phyloP scores from a whole-genome alignment of 148 eudicot genomes.

The Heliosperma pusillum region DNA sequence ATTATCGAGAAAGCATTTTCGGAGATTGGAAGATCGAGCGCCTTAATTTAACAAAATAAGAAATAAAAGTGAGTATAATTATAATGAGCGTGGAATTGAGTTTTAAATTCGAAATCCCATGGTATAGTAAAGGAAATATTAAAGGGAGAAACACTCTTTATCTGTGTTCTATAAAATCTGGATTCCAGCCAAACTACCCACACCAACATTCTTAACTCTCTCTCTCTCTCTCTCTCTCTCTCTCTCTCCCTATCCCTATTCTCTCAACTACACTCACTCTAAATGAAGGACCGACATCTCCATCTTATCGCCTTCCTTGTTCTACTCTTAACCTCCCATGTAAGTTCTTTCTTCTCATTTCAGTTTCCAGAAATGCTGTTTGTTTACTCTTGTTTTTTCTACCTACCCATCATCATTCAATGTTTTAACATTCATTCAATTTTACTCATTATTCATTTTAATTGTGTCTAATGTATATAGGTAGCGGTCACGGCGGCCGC shows the following conservation, averaged over 20 bases:
- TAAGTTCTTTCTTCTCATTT: slow-evolving; percentile 26
- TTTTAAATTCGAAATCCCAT: background rate
- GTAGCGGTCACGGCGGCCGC: background rate
- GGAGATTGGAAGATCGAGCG: no score
- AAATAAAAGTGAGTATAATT: no score
- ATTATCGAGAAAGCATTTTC: no score
- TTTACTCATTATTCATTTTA: background rate
- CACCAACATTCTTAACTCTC: slow-evolving; percentile 40
- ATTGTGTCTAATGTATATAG: background rate
- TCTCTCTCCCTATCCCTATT: background rate
- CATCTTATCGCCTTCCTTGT: slow-evolving; percentile 33
- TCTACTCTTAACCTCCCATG: slow-evolving; percentile 42
- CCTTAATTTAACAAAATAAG: no score
- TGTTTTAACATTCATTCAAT: background rate
- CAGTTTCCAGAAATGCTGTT: no score
- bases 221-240: slow-evolving; percentile 5
- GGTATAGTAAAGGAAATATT: background rate
- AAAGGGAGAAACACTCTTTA: background rate
- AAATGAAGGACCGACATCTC: slow-evolving; percentile 25
- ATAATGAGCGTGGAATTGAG: background rate
- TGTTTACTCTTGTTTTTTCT: background rate
- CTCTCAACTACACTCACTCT: background rate
- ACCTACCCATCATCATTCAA: background rate
- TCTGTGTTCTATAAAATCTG: slow-evolving; percentile 34
- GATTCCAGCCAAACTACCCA: slow-evolving; percentile 30